Evolutionary conservation across 768 basidiomycete genomes (phyloP).

Genomic region (Leucogyrophana mollusca): DNA sequence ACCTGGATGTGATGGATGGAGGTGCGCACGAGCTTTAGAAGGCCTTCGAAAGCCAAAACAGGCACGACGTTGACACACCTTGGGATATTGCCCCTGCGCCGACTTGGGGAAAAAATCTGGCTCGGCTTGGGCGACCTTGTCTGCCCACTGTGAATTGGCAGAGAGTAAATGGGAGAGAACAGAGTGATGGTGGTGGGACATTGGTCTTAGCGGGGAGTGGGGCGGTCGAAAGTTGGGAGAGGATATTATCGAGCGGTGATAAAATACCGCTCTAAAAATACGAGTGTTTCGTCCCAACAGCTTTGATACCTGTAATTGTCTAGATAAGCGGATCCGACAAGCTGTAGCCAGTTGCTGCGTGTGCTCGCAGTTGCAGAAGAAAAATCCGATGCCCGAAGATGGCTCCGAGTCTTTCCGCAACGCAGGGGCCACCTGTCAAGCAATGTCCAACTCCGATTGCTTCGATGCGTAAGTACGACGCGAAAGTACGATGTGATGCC

Average conservation of each 20-base stretch:
- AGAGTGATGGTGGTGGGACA: background rate
- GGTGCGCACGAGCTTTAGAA: background rate
- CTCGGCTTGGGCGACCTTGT: conserved; percentile 50
- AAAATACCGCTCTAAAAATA: too few relatives aligned
- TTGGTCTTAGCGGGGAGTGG: background rate
- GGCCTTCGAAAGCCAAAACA: background rate
- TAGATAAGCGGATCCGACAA: too few relatives aligned
- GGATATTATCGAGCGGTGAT: background rate
- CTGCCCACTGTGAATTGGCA: conserved; percentile 70
- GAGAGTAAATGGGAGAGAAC: conserved; percentile 32
- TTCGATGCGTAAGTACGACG: too few relatives aligned
- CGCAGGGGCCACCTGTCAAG: too few relatives aligned
- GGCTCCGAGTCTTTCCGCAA: too few relatives aligned
- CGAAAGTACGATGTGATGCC: too few relatives aligned
- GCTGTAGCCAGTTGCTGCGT: too few relatives aligned
- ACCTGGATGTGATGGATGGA: conserved; percentile 38
- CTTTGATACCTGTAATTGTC: too few relatives aligned
- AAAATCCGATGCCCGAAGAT: too few relatives aligned
- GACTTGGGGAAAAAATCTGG: conserved; percentile 62
- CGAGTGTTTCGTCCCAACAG: too few relatives aligned
- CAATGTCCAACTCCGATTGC: too few relatives aligned
- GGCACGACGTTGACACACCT: conserved; percentile 39
- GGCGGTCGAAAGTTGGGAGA: background rate
- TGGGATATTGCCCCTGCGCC: conserved; percentile 65
- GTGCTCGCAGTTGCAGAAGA: too few relatives aligned